Evolutionary conservation across 2,329 filamentous ascomycete species (phyloP).

Genomic region (Diplocarpon rosae): DNA sequence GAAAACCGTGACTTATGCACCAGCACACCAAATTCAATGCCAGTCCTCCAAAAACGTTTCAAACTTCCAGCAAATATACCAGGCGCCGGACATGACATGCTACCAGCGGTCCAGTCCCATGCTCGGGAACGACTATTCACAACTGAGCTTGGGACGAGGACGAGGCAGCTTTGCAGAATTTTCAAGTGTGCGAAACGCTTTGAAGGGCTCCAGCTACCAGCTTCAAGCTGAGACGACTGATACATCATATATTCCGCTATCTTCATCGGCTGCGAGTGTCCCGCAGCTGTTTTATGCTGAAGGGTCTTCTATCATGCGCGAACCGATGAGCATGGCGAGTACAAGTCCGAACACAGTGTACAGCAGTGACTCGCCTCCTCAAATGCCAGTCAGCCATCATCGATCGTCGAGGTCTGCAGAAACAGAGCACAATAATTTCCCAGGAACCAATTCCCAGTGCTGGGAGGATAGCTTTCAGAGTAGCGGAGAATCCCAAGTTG

Average conservation of each 20-base stretch:
- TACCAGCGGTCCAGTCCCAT: constrained; percentile 12
- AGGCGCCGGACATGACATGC: constrained; percentile 10
- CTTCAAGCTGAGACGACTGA: constrained; percentile 2
- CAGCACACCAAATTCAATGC: constrained; percentile 9
- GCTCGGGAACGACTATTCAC: constrained; percentile 17
- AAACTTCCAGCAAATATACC: constrained; percentile 9
- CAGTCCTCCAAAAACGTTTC: constrained; percentile 4
- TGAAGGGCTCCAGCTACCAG: constrained; percentile 10
- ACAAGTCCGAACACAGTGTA: constrained; percentile 11
- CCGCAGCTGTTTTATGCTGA: too few species aligned
- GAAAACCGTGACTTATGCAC: constrained; percentile 8
- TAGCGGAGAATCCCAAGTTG: constrained; percentile 1
- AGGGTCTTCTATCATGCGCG: neutral
- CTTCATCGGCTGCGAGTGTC: neutral
- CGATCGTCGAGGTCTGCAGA: neutral
- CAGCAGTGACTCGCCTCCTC: constrained; percentile 10
- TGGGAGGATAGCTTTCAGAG: constrained; percentile 8
- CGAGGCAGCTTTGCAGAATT: constrained; percentile 19
- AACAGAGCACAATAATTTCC: neutral
- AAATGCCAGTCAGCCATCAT: constrained; percentile 3
- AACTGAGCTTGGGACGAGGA: constrained; percentile 11
- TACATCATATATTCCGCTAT: constrained; percentile 2
- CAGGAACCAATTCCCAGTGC: constrained; percentile 4
- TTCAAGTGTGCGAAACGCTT: constrained; percentile 8
- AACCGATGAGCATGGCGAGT: constrained; percentile 7